phyloP scores from a whole-genome alignment of 257 asterid species.

The Jasminum sambac region DNA sequence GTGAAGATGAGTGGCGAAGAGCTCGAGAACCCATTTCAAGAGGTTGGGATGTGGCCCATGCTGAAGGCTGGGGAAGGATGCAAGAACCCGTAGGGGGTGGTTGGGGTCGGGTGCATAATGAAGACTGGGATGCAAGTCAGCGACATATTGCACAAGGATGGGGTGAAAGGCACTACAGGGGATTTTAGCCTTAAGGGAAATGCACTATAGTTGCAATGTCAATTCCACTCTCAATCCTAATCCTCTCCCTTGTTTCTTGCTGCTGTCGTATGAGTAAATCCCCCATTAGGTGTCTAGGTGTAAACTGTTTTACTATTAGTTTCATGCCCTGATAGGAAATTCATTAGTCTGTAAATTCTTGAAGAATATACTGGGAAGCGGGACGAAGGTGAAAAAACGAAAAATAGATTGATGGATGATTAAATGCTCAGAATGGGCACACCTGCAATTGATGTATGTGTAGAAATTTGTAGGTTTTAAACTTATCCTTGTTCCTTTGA shows the following conservation, averaged over 20 bases:
- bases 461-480: not conserved
- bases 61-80: slow-evolving; percentile 2
- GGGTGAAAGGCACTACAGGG: slow-evolving; percentile 2
- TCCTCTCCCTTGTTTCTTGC: not conserved
- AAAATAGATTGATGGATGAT: not conserved
- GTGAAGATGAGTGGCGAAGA: not conserved
- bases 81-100: not conserved
- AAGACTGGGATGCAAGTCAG: not conserved
- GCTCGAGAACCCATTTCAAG: slow-evolving; percentile 8
- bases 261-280: not conserved
- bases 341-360: not conserved
- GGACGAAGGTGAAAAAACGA: too few species aligned
- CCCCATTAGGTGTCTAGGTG: not conserved
- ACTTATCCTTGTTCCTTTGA: not conserved
- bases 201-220: too few species aligned
- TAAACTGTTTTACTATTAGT: not conserved
- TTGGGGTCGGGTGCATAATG: not conserved
- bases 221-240: not conserved
- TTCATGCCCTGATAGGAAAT: not conserved
- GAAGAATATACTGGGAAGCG: not conserved
- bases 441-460: not conserved
- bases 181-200: not conserved
- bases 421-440: not conserved
- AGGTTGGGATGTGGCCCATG: slow-evolving; percentile 19
- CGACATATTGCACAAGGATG: not conserved